phyloP scores from a whole-genome alignment of 768 basidiomycete genomes.

The Mycena haematopus region DNA sequence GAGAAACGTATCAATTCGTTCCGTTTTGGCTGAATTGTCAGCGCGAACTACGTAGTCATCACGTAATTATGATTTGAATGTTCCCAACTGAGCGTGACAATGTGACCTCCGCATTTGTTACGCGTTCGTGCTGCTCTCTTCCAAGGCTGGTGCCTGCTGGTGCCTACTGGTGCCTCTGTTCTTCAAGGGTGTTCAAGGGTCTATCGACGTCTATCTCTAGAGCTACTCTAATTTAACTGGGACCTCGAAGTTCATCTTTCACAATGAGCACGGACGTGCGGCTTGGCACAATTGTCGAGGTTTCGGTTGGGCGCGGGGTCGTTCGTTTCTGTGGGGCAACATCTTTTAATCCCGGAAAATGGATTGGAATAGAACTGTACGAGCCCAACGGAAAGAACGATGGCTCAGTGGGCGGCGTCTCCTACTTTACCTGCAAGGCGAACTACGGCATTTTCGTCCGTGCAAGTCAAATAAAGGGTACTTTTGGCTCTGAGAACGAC shows the following conservation, averaged over 20 bases:
- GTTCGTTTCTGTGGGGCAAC: slow-evolving; percentile 89
- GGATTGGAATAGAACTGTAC: slow-evolving; percentile 92
- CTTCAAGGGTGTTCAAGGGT: no score
- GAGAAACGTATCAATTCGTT: not conserved
- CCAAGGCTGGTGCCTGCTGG: slow-evolving; percentile 4
- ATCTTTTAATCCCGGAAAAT: slow-evolving; percentile 86
- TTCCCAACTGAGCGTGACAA: no score
- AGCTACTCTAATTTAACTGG: not conserved
- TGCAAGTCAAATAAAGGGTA: slow-evolving; percentile 78
- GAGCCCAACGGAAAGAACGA: slow-evolving; percentile 94
- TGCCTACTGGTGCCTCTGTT: not conserved
- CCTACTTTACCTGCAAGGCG: slow-evolving; percentile 83
- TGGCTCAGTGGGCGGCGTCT: slow-evolving; percentile 78
- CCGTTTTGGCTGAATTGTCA: no score
- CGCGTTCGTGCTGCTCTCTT: not conserved
- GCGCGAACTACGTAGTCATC: no score
- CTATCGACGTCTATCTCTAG: not conserved
- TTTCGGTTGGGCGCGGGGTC: slow-evolving; percentile 80
- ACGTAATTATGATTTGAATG: no score
- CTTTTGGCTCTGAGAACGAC: slow-evolving; percentile 56
- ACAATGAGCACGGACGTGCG: slow-evolving; percentile 25
- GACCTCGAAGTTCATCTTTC: slow-evolving; percentile 5
- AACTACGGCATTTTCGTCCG: slow-evolving; percentile 89
- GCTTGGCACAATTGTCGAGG: slow-evolving; percentile 79
- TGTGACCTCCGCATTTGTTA: no score